Evolutionary conservation across 257 asterid genomes (phyloP), one percentile per base, ranked within the genome.

Genomic region (Nicotiana benthamiana): DNA sequence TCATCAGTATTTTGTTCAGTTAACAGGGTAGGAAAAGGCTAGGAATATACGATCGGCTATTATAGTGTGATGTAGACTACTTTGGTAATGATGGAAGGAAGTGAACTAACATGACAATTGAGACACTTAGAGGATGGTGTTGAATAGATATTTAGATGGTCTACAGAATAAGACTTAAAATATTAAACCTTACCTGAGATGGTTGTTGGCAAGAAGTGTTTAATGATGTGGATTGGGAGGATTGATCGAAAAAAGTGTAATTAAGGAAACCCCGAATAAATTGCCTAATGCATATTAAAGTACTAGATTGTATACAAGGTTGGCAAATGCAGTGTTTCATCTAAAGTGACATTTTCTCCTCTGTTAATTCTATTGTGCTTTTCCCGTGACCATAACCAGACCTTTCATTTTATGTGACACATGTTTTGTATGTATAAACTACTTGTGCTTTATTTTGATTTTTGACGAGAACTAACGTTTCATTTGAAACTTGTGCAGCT

Each of bases 401-500:
- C 60, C 60, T 72, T 43, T 40, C 60, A 46, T 46, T 15, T 24
- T 15, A 72, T 72, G 60, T 72, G 60, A 48, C 40, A 22, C 36
- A 67, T 40, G 18, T 9, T 72, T 72, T 43, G 60, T 46, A 12
- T 72, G 78, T 72, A 46, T 72, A 24, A 24, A 68, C 36, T 75
- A 34, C 36, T 8, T 51, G 57, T 80, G 15, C 51, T 79, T 75
- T 66, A 52, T 68, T 72, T 72, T 72, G 77, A 60, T 3, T 68
- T 70, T 72, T 72, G 77, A 53, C 6, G 62, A 30, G 43, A 56
- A 40, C 56, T 48, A 11, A 60, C 86, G 20, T 72, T 72, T 48
- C 24, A 46, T 72, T 24, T 11, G 22, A 57, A 22, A 32, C 15
- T 72, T 54, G 80, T 88, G 79, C 92, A 94, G 97, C 76, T 90